Base-by-base conservation (phyloP, 257 asterid genomes). In the Nicotiana noctiflora region DNA sequence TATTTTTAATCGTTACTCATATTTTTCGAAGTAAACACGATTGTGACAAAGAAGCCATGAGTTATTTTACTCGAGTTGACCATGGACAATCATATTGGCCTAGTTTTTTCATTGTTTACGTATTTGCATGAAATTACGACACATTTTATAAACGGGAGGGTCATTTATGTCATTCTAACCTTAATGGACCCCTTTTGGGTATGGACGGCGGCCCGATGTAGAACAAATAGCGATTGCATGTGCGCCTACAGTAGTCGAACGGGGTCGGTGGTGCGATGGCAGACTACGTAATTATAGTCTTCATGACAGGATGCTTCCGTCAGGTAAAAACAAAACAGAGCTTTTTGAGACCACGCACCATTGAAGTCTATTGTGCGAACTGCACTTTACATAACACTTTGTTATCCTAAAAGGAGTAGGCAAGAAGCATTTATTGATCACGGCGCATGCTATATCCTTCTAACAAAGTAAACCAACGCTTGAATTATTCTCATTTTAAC, bases 281-380 rank as follows among this genome's bases (percentile, higher is more conserved):
- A 72, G 15, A 21, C 2, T 23, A 27, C 3, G 40, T 72, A 72
- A 46, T 72, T 72, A 3, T 0, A 46, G 9, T 46, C 4, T 21
- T 46, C 4, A 46, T 13, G 13, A 23, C 3, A 46, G 78, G 60
- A 11, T 72, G 49, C 14, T 70, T 2, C 13, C 11, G 57, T 70
- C 60, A 60, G 34, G 75, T 82, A 84, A 82, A 40, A 82, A 82
- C 88, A 87, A 87, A 84, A 62, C 59, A 4, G 17, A 7, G 8
- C 86, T 81, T 87, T 86, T 80, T 21, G 55, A 7, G 17, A 60
- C 65, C 61, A 84, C 80, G 82, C 77, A 14, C 60, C 8, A 21
- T 8, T 46, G 37, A 72, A 72, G 21, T 46, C 72, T 29, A 64
- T 29, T 64, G 5, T 64, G 46, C 12, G 13, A 64, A 40, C 11